Base-by-base conservation (phyloP, 305 asterid species). In the Fraxinus floribunda region DNA sequence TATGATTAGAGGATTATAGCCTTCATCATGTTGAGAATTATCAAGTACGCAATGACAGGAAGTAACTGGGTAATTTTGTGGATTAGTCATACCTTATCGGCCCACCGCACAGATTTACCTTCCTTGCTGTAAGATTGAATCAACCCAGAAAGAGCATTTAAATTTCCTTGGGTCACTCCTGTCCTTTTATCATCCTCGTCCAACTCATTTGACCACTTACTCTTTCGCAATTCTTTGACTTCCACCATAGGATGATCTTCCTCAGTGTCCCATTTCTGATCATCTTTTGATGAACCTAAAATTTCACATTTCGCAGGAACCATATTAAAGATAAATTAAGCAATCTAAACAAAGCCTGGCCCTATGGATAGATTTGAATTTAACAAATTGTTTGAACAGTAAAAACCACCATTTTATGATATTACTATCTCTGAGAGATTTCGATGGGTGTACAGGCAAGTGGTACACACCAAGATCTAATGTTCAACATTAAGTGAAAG, bases 61-160 rank as follows among this genome's bases (percentile, higher is more conserved):
- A 30, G 10, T 29, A 44, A 75, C 39, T 1, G 75, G 18, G 38
- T 68, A 29, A 9, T 13, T 13, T 29, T 68, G 75, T 68, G 22
- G 39, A 68, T 68, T 29, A 18, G 35, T 68, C 92, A 86, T 95
- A 95, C 98, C 99, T 95, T 86, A 86, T 94, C 98, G 80, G 97
- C 94, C 99, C 98, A 95, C 89, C 93, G 95, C 76, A 95, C 93
- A 79, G 95, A 89, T 91, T 95, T 94, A 90, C 99, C 97, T 91
- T 91, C 90, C 93, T 94, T 94, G 85, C 92, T 82, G 89, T 82
- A 87, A 80, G 95, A 86, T 86, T 89, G 88, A 20, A 75, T 81
- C 86, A 88, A 88, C 80, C 92, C 88, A 82, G 94, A 83, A 83
- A 88, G 87, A 77, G 87, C 81, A 79, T 84, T 83, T 66, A 89